A percentile compares a stretch with the other conserved stretches of the same genome.
phyloP scores from a whole-genome alignment of 306 rosid genomes.

The Chamaecrista fasciculata region DNA sequence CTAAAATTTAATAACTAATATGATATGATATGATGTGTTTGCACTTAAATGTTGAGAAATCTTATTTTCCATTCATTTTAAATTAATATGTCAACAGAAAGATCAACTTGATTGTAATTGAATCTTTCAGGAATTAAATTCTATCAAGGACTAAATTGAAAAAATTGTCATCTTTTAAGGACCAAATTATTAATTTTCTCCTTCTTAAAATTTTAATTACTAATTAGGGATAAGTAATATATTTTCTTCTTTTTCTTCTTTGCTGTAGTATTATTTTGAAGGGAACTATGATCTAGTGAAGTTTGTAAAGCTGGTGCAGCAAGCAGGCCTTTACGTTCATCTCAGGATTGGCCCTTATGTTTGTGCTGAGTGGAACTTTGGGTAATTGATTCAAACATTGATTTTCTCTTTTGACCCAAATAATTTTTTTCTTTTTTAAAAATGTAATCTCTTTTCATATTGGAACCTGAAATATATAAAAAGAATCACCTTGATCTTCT shows the following conservation, averaged over 20 bases:
- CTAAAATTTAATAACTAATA: too few species aligned
- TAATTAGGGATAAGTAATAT: constrained; percentile 1
- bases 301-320: constrained; percentile 81
- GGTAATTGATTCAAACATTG: constrained; percentile 47
- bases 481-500: constrained; percentile 16
- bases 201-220: too few species aligned
- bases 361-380: constrained; percentile 99
- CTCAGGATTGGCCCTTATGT: constrained; percentile 99
- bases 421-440: too few species aligned
- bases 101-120: too few species aligned
- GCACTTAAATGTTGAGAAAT: too few species aligned
- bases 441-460: constrained; percentile 1
- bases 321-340: constrained; percentile 88
- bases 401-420: not conserved
- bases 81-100: too few species aligned
- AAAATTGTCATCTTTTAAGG: too few species aligned
- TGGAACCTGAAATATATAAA: constrained; percentile 19
- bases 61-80: too few species aligned
- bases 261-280: constrained; percentile 80
- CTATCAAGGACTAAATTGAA: too few species aligned
- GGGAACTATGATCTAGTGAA: constrained; percentile 93
- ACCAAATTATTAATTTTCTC: too few species aligned
- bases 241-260: not conserved
- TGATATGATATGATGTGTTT: too few species aligned
- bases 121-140: too few species aligned